phyloP scores from a whole-genome alignment of 108 stramenopile genomes.

The Seminavis robusta region DNA sequence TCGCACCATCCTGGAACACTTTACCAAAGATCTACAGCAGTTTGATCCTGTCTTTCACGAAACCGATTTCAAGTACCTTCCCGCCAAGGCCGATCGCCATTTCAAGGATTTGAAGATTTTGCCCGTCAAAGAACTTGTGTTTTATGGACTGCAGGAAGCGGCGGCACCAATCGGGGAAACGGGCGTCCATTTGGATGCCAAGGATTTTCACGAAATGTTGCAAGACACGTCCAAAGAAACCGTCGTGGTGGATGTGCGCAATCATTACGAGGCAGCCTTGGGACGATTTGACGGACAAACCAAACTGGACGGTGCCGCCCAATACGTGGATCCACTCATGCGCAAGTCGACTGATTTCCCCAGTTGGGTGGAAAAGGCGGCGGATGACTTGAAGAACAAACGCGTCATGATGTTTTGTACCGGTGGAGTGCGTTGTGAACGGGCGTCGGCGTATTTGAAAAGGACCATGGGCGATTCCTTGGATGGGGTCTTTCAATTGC shows the following conservation, averaged over 20 bases:
- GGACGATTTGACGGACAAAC: slow-evolving; percentile 70
- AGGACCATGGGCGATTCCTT: slow-evolving; percentile 69
- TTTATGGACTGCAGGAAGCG: slow-evolving; percentile 72
- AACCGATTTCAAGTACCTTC: slow-evolving; percentile 85
- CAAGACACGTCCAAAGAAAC: slow-evolving; percentile 28
- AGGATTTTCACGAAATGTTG: slow-evolving; percentile 82
- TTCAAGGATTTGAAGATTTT: slow-evolving; percentile 87
- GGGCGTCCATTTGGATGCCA: slow-evolving; percentile 82
- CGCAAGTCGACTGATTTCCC: slow-evolving; percentile 87
- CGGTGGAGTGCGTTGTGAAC: slow-evolving; percentile 88
- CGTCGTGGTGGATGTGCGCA: slow-evolving; percentile 89
- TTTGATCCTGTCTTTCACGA: slow-evolving; percentile 64
- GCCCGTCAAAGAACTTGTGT: slow-evolving; percentile 89
- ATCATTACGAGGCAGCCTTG: slow-evolving; percentile 88
- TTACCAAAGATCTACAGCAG: slow-evolving; percentile 53
- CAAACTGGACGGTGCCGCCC: slow-evolving; percentile 21
- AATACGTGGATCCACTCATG: slow-evolving; percentile 86
- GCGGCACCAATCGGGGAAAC: slow-evolving; percentile 47
- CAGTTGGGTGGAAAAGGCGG: slow-evolving; percentile 61
- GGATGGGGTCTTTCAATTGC: slow-evolving; percentile 82
- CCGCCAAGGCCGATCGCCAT: slow-evolving; percentile 69
- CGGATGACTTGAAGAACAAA: slow-evolving; percentile 72
- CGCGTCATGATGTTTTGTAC: slow-evolving; percentile 89
- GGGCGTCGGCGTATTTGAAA: slow-evolving; percentile 79
- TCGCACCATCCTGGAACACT: slow-evolving; percentile 59